These are phyloP conservation scores for Periconia sp. DNA, from an alignment of 2,329 filamentous ascomycete species.

Conservation along the genomic window DNA sequence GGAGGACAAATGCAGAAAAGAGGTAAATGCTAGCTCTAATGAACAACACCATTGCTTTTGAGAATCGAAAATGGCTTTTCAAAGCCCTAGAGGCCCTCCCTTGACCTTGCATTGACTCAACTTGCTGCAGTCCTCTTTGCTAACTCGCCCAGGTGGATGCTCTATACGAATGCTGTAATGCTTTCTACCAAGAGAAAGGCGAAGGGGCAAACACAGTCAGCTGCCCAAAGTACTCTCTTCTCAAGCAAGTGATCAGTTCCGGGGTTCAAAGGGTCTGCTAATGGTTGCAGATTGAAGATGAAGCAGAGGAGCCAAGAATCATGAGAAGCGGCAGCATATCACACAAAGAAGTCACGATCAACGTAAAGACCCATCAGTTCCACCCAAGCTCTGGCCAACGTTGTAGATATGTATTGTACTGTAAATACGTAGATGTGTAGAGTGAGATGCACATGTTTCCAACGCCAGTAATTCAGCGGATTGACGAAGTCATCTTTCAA, in stretches of 20 bases:
- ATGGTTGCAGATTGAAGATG: conserved; percentile 70
- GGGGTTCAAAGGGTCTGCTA: conserved; percentile 6
- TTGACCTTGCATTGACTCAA: neutral
- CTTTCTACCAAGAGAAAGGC: conserved; percentile 82
- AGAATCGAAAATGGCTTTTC: too few species aligned
- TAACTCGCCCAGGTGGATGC: conserved; percentile 69
- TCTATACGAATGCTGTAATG: conserved; percentile 90
- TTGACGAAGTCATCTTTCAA: too few species aligned
- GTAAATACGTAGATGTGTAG: too few species aligned
- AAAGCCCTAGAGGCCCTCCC: too few species aligned
- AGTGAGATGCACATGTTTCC: too few species aligned
- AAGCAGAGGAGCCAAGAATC: conserved; percentile 68
- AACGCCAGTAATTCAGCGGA: too few species aligned
- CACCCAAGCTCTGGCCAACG: too few species aligned
- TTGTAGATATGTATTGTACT: too few species aligned
- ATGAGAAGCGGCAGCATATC: neutral
- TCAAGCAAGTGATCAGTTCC: conserved; percentile 55
- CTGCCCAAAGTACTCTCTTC: conserved; percentile 81
- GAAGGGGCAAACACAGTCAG: conserved; percentile 77
- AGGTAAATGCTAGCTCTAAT: too few species aligned
- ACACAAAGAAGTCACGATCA: neutral
- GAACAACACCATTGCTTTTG: too few species aligned
- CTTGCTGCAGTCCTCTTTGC: neutral
- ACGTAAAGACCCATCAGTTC: too few species aligned
- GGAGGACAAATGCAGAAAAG: conserved; percentile 78